These are phyloP conservation scores for Pseudogymnoascus sp. DNA, from an alignment of 2,329 filamentous ascomycete genomes.

Conservation along the genomic window DNA sequence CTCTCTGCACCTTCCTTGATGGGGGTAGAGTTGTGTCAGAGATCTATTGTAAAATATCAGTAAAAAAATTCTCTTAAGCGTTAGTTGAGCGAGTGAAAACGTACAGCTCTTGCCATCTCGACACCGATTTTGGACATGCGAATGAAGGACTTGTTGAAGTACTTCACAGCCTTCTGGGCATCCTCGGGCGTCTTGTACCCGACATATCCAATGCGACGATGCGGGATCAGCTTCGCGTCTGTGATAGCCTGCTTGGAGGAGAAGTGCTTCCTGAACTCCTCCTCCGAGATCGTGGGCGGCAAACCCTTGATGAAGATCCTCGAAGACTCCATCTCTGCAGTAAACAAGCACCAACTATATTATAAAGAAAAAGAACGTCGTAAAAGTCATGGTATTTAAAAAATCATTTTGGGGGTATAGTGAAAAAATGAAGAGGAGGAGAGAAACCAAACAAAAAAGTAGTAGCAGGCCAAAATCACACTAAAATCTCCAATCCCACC, in stretches of 20 bases:
- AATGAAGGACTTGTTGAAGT: slow-evolving; percentile 93
- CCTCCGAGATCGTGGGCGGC: slow-evolving; percentile 76
- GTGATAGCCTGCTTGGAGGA: slow-evolving; percentile 69
- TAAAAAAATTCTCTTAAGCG: not conserved
- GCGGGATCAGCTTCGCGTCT: slow-evolving; percentile 84
- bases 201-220: slow-evolving; percentile 89
- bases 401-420: not conserved
- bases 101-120: slow-evolving; percentile 76
- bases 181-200: slow-evolving; percentile 81
- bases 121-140: slow-evolving; percentile 92
- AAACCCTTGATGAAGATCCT: slow-evolving; percentile 74
- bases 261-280: slow-evolving; percentile 86
- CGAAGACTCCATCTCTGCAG: slow-evolving; percentile 41
- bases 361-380: slow-evolving; percentile 7
- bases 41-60: slow-evolving; percentile 19
- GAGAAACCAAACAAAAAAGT: not conserved
- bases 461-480: not conserved
- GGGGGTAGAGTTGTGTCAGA: slow-evolving; percentile 31
- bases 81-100: slow-evolving; percentile 22
- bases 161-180: slow-evolving; percentile 77
- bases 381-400: not conserved
- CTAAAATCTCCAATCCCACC: slow-evolving; percentile 7
- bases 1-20: slow-evolving; percentile 33
- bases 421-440: not conserved
- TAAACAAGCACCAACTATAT: not conserved